Conservation (phyloP, 306 rosid genomes). For the Luffa acutangula region DNA sequence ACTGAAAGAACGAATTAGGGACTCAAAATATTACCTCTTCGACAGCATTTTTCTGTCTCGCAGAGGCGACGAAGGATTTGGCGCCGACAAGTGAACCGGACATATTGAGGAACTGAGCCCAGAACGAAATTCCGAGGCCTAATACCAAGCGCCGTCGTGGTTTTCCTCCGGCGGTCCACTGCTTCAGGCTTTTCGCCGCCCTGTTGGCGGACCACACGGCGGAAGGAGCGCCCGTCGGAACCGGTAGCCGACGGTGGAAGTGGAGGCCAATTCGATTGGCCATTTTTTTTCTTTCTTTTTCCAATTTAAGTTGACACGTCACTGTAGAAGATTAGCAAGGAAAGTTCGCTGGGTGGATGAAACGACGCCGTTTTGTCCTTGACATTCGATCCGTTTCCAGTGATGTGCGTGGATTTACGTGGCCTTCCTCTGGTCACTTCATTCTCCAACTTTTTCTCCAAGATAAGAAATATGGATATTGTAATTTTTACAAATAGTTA, state of each 20-base stretch:
- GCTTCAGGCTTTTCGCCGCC: not conserved
- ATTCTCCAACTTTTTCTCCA: not conserved
- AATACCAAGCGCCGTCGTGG: conserved; percentile 47
- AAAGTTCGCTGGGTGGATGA: not conserved
- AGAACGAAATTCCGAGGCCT: conserved; percentile 42
- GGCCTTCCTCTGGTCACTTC: conserved; percentile 12
- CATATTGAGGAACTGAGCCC: conserved; percentile 36
- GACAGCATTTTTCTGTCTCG: conserved; percentile 34
- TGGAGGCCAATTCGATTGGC: conserved; percentile 29
- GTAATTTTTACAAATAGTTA: not conserved
- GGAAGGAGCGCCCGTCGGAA: not conserved
- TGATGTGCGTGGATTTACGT: conserved; percentile 28
- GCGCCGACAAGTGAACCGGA: conserved; percentile 13
- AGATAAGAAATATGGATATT: not conserved
- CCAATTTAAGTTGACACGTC: conserved; percentile 7
- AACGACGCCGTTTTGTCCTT: not conserved
- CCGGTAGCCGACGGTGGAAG: conserved; percentile 18
- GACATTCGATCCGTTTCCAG: not conserved
- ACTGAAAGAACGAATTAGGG: not conserved
- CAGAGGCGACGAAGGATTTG: conserved; percentile 54
- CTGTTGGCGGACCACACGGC: conserved; percentile 7
- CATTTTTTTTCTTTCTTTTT: conserved; percentile 8
- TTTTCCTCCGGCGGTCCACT: conserved; percentile 22
- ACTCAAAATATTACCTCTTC: conserved; percentile 32
- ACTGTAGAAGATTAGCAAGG: not conserved